Conservation (phyloP, 148 eudicot genomes). For the Pharnaceum exiguum region DNA sequence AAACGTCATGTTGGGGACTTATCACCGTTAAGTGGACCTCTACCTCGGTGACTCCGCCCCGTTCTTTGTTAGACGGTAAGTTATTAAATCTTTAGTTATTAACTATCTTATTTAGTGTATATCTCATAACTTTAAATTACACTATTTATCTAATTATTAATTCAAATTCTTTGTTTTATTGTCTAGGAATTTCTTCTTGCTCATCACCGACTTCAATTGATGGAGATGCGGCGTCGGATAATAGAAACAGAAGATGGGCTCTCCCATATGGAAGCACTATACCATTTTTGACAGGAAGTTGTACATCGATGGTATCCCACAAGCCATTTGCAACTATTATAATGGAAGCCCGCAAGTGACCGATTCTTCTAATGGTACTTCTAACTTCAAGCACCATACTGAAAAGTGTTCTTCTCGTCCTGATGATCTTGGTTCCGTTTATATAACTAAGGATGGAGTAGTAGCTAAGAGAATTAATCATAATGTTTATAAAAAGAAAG, state of each 20-base stretch:
- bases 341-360: neutral
- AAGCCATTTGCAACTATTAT: conserved; percentile 5
- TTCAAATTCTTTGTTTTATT: no score
- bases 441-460: neutral
- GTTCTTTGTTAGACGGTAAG: no score
- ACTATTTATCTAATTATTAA: no score
- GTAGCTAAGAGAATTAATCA: neutral
- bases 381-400: conserved; percentile 1
- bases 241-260: neutral
- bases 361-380: neutral
- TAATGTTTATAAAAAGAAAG: neutral
- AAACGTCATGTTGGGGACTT: no score
- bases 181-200: neutral
- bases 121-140: no score
- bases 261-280: conserved; percentile 9
- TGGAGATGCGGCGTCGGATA: neutral
- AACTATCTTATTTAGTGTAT: no score
- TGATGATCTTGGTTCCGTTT: neutral
- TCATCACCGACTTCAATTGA: neutral
- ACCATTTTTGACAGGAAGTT: neutral
- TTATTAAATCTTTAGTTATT: no score
- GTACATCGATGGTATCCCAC: neutral
- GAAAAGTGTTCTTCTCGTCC: neutral
- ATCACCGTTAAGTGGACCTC: no score
- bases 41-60: no score